Base-by-base conservation (phyloP, 306 rosid species). In the Rosa persica region DNA sequence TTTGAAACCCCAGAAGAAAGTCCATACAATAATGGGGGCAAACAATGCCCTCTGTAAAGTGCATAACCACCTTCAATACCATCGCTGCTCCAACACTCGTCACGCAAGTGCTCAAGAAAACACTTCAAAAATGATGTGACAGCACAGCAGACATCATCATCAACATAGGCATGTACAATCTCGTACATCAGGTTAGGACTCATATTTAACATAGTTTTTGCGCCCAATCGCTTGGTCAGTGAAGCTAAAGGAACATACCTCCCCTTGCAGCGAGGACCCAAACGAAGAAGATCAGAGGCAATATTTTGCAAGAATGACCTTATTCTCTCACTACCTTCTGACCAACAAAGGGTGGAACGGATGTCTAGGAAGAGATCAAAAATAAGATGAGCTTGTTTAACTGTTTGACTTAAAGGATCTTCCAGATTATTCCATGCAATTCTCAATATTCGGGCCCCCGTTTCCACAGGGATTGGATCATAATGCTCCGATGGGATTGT, bases 321-420 rank as follows among this genome's bases (percentile, higher is more conserved):
- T 77, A 93, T 86, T 71, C 82, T 89, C 64, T 87, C 91, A 65
- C 90, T 87, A 7, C 91, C 89, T 76, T 88, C 97, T 0, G 97
- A 89, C 93, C 91, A 86, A 70, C 78, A 72, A 76, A 95, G 89
- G 19, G 94, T 86, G 23, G 96, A 90, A 55, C 91, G 97, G 85
- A 95, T 93, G 84, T 95, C 99, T 73, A 95, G 69, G 82, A 89
- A 91, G 69, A 95, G 97, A 86, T 95, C 92, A 72, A 95, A 95
- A 81, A 93, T 85, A 42, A 91, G 91, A 85, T 93, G 99, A 80
- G 91, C 97, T 83, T 95, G 99, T 64, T 87, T 95, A 85, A 95
- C 99, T 3, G 99, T 95, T 81, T 95, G 99, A 87, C 94, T 95
- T 79, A 95, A 84, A 73, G 98, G 96, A 82, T 95, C 98, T 76